Conservation (phyloP, 2,329 filamentous ascomycete species). For the Alternaria postmessia region DNA sequence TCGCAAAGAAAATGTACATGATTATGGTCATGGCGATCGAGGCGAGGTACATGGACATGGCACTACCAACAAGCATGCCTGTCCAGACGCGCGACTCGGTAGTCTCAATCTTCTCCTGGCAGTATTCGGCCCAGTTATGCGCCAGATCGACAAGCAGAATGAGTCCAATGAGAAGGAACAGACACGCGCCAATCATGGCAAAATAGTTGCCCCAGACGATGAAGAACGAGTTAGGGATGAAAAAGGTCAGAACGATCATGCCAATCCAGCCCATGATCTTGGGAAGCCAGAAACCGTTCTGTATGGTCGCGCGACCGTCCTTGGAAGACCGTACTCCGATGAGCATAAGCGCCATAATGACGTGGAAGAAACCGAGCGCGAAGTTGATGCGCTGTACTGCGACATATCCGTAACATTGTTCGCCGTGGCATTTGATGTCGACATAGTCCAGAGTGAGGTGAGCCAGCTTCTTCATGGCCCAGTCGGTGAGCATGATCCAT, state of each 20-base stretch:
- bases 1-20: constrained; percentile 97
- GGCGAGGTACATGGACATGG: constrained; percentile 89
- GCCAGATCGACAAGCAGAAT: constrained; percentile 94
- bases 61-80: constrained; percentile 86
- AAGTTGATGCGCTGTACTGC: constrained; percentile 99
- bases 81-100: constrained; percentile 87
- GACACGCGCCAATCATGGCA: constrained; percentile 83
- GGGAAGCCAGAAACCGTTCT: constrained; percentile 99
- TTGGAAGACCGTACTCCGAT: constrained; percentile 88
- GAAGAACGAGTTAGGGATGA: constrained; percentile 95
- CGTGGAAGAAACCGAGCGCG: constrained; percentile 91
- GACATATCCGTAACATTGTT: constrained; percentile 93
- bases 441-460: constrained; percentile 94
- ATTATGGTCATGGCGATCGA: constrained; percentile 93
- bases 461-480: constrained; percentile 96
- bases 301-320: constrained; percentile 84
- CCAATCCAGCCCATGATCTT: constrained; percentile 90
- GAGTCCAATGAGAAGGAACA: constrained; percentile 91
- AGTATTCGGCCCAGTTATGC: constrained; percentile 97
- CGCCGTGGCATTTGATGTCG: constrained; percentile 87
- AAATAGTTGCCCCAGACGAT: constrained; percentile 96
- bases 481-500: constrained; percentile 99
- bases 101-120: constrained; percentile 90
- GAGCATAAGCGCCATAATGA: constrained; percentile 82
- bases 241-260: constrained; percentile 88